Conservation (phyloP, 2,329 filamentous ascomycete genomes). For the Colletotrichum kahawae region DNA sequence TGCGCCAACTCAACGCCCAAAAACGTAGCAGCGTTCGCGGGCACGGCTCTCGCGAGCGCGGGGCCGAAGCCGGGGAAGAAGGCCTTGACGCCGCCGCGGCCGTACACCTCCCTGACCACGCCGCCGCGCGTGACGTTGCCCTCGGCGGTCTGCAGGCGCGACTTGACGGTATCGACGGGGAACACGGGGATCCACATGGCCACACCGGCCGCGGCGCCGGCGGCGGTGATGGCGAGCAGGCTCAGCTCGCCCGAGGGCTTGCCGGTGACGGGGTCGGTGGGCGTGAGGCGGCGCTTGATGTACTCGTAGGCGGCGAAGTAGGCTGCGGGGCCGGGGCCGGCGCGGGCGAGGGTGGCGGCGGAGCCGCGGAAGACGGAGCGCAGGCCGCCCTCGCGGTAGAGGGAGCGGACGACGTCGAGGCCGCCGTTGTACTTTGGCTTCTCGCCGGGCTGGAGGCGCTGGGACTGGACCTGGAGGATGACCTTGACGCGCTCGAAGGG, state of each 20-base stretch:
- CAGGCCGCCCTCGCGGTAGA: conserved; percentile 90
- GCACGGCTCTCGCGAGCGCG: conserved; percentile 89
- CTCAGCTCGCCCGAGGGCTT: conserved; percentile 79
- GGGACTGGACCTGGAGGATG: conserved; percentile 95
- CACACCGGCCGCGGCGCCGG: conserved; percentile 91
- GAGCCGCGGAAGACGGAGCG: conserved; percentile 92
- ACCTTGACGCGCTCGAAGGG: conserved; percentile 99
- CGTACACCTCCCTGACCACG: conserved; percentile 84
- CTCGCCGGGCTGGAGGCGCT: conserved; percentile 87
- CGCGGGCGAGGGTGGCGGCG: conserved; percentile 88
- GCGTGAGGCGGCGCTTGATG: conserved; percentile 87
- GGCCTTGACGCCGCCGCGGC: conserved; percentile 80
- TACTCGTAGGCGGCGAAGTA: conserved; percentile 99
- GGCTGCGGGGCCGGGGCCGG: conserved; percentile 89
- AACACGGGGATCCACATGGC: conserved; percentile 99
- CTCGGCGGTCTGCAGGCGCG: conserved; percentile 87
- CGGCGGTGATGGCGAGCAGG: conserved; percentile 80
- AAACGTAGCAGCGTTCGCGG: conserved; percentile 96
- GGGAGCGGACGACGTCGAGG: conserved; percentile 87
- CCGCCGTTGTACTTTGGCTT: conserved; percentile 91
- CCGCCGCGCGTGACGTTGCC: conserved; percentile 81
- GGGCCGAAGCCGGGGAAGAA: conserved; percentile 98
- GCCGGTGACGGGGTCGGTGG: conserved; percentile 75
- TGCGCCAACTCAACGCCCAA: conserved; percentile 84
- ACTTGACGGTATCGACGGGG: conserved; percentile 97